These are phyloP conservation scores for Ambrosia trifida DNA, from an alignment of 129 eudicot species.

Conservation along the genomic window DNA sequence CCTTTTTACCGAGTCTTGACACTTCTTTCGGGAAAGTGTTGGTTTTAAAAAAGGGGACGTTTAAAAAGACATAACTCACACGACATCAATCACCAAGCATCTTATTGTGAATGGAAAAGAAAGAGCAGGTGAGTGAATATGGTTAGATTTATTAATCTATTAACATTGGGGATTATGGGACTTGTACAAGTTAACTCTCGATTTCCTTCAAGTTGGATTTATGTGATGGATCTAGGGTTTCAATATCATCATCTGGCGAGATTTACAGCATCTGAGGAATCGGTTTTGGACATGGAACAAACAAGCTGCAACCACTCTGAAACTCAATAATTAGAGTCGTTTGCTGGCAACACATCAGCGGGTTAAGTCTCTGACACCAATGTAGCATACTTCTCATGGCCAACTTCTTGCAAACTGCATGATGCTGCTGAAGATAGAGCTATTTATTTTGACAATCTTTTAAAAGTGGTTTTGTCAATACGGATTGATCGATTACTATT, in stretches of 20 bases:
- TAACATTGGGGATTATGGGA: not conserved
- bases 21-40: no score
- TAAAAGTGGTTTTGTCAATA: slow-evolving; percentile 76
- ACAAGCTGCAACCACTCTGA: slow-evolving; percentile 29
- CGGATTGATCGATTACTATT: slow-evolving; percentile 53
- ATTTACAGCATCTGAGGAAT: slow-evolving; percentile 52
- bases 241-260: slow-evolving; percentile 29
- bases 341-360: slow-evolving; percentile 39
- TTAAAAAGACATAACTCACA: no score
- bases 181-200: not conserved
- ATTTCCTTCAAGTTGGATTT: slow-evolving; percentile 25
- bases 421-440: slow-evolving; percentile 72
- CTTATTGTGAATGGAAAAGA: slow-evolving; percentile 17
- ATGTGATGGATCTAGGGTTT: slow-evolving; percentile 39
- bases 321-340: slow-evolving; percentile 44
- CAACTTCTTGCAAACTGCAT: slow-evolving; percentile 49
- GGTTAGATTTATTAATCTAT: not conserved
- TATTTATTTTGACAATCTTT: slow-evolving; percentile 69
- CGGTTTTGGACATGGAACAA: slow-evolving; percentile 57
- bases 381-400: slow-evolving; percentile 85
- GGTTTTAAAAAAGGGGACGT: no score
- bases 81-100: not conserved
- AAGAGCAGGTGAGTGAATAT: slow-evolving; percentile 25
- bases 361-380: slow-evolving; percentile 60
- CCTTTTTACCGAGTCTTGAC: no score